phyloP scores from a whole-genome alignment of 805 yeast genomes.

The Candida gorgasii region DNA sequence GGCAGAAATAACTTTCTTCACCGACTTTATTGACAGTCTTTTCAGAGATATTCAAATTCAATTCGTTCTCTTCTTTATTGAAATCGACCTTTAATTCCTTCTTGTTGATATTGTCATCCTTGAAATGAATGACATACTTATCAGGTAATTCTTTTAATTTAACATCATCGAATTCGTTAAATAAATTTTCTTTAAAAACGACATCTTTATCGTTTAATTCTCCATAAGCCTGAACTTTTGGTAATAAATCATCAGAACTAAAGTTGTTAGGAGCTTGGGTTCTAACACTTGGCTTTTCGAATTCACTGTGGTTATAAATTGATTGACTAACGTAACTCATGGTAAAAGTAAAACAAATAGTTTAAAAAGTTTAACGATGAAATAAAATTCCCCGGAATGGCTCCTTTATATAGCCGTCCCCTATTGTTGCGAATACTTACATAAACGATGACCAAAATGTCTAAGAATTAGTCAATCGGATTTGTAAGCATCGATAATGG shows the following conservation, averaged over 20 bases:
- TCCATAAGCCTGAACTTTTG: constrained; percentile 18
- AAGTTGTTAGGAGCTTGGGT: constrained; percentile 15
- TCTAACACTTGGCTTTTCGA: constrained; percentile 18
- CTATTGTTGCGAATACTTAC: constrained; percentile 3
- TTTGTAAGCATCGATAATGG: too few relatives aligned
- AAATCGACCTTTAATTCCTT: constrained; percentile 26
- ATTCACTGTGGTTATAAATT: constrained; percentile 16
- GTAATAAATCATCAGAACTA: constrained; percentile 17
- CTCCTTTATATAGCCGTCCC: constrained; percentile 13
- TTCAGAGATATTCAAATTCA: constrained; percentile 20
- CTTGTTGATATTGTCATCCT: constrained; percentile 17
- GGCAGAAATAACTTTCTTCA: constrained; percentile 17
- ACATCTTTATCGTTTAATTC: constrained; percentile 17
- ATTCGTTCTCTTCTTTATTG: constrained; percentile 24
- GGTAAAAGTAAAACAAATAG: constrained; percentile 7
- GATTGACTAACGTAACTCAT: constrained; percentile 15
- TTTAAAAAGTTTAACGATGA: not conserved
- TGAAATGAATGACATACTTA: constrained; percentile 23
- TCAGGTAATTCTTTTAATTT: constrained; percentile 25
- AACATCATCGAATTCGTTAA: constrained; percentile 21
- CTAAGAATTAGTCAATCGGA: too few relatives aligned
- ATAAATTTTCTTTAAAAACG: constrained; percentile 18
- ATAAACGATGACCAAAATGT: not conserved
- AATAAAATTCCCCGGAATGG: constrained; percentile 3
- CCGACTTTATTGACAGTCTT: constrained; percentile 14